Percentiles rank a stretch among this genome's conserved stretches.
Evolutionary conservation across 2,329 filamentous ascomycete species (phyloP).

Genomic region (Zalaria obscura): DNA sequence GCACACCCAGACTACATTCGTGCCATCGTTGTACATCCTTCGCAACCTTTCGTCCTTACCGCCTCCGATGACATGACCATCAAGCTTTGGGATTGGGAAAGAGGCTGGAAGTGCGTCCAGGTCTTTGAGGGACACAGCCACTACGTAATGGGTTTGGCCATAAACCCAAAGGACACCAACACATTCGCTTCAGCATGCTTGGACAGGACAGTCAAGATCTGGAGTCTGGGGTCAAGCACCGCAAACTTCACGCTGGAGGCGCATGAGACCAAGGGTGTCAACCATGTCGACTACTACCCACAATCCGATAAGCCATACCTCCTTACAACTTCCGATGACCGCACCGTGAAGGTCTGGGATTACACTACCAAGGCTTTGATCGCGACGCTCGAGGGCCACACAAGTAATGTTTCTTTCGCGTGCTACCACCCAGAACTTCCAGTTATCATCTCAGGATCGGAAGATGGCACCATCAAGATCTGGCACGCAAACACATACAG

Average conservation of each 20-base stretch:
- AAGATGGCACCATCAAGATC: conserved; percentile 94
- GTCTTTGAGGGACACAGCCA: conserved; percentile 93
- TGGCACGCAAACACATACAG: conserved; percentile 98
- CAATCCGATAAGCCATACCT: conserved; percentile 66
- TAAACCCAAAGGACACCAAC: conserved; percentile 87
- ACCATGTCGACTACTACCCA: conserved; percentile 82
- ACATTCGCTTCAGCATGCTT: conserved; percentile 63
- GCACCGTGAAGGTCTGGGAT: conserved; percentile 96
- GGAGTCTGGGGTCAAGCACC: conserved; percentile 85
- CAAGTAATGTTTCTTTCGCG: conserved; percentile 94
- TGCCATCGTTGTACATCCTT: conserved; percentile 88
- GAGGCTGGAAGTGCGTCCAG: conserved; percentile 93
- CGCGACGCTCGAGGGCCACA: conserved; percentile 90
- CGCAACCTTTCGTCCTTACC: conserved; percentile 88
- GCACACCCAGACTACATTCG: conserved; percentile 98
- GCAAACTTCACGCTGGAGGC: conserved; percentile 95
- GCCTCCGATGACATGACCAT: conserved; percentile 98
- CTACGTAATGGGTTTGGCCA: conserved; percentile 92
- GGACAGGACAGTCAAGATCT: conserved; percentile 94
- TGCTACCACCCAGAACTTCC: conserved; percentile 96
- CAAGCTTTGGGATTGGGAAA: conserved; percentile 98
- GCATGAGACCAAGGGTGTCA: conserved; percentile 93
- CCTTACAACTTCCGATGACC: conserved; percentile 89
- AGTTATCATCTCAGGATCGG: conserved; percentile 93
- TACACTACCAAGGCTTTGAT: conserved; percentile 97